These are phyloP conservation scores for Scheffersomyces stambukii DNA, from an alignment of 1,139 yeast genomes.

Conservation along the genomic window DNA sequence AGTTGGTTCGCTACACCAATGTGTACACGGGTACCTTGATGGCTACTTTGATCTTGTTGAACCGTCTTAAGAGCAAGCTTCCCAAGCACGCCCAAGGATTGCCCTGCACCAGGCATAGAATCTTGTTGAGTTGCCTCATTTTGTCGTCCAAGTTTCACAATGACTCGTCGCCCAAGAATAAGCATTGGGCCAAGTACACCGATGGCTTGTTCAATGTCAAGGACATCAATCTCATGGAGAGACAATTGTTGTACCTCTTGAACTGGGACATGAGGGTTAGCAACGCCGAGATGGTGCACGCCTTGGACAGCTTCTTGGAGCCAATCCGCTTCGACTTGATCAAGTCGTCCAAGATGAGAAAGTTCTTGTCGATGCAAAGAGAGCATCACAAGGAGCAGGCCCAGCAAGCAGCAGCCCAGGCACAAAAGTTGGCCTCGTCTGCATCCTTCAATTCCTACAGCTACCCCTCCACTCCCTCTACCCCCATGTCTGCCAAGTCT, in stretches of 20 bases:
- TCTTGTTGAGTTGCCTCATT: slow-evolving; percentile 68
- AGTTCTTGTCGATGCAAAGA: slow-evolving; percentile 22
- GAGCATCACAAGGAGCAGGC: slow-evolving; percentile 12
- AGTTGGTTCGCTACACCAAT: slow-evolving; percentile 65
- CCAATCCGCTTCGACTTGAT: slow-evolving; percentile 61
- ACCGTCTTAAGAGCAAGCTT: slow-evolving; percentile 53
- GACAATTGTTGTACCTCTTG: slow-evolving; percentile 63
- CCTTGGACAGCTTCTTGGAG: slow-evolving; percentile 50
- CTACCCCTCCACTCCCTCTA: not conserved
- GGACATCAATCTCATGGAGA: slow-evolving; percentile 77
- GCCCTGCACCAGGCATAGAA: slow-evolving; percentile 75
- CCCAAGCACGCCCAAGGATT: slow-evolving; percentile 72
- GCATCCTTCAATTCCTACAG: too few species aligned
- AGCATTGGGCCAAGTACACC: slow-evolving; percentile 75
- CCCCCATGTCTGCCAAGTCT: too few species aligned
- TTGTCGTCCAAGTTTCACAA: slow-evolving; percentile 71
- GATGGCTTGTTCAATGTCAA: slow-evolving; percentile 64
- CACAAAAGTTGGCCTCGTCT: too few species aligned
- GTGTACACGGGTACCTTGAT: slow-evolving; percentile 74
- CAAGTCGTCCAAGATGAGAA: slow-evolving; percentile 34
- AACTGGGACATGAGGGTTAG: slow-evolving; percentile 66
- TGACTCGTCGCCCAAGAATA: slow-evolving; percentile 72
- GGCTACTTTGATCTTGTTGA: slow-evolving; percentile 66
- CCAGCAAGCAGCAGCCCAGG: slow-evolving; percentile 2
- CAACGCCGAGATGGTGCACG: slow-evolving; percentile 48